Evolutionary conservation across 2,329 filamentous ascomycete genomes (phyloP).

Genomic region (Zopfia rhizophila): DNA sequence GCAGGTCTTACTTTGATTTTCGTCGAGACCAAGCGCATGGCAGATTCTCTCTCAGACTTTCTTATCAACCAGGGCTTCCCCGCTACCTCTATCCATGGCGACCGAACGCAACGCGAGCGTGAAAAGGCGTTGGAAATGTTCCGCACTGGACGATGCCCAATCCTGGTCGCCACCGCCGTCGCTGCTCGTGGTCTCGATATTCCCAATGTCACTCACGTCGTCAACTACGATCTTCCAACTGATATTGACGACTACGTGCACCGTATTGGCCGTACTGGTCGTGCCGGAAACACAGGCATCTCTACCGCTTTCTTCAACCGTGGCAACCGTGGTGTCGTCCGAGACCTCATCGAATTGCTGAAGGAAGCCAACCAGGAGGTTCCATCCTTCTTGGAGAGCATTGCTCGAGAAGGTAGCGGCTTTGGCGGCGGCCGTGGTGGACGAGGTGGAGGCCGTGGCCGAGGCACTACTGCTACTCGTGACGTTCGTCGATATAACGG

Average conservation of each 20-base stretch:
- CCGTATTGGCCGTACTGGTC: conserved; percentile 98
- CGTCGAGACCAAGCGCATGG: conserved; percentile 99
- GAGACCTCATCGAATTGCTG: conserved; percentile 94
- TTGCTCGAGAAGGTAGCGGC: conserved; percentile 89
- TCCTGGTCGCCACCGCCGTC: conserved; percentile 95
- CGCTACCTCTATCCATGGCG: conserved; percentile 97
- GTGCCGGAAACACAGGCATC: conserved; percentile 98
- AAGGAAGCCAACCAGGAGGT: conserved; percentile 99
- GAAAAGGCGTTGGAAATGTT: conserved; percentile 98
- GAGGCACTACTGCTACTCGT: conserved; percentile 76
- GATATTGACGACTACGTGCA: conserved; percentile 99
- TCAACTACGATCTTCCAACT: conserved; percentile 99
- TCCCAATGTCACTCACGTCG: conserved; percentile 93
- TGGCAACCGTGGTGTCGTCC: conserved; percentile 96
- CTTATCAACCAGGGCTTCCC: conserved; percentile 99
- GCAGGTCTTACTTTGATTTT: conserved; percentile 94
- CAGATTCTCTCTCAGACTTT: conserved; percentile 96
- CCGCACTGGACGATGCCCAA: conserved; percentile 93
- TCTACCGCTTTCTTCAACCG: conserved; percentile 99
- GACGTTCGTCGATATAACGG: conserved; percentile 79
- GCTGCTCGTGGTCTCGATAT: conserved; percentile 91
- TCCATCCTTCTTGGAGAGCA: conserved; percentile 92
- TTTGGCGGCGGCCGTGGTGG: conserved; percentile 77
- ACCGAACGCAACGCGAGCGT: conserved; percentile 98
- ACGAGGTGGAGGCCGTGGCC: conserved; percentile 73